Evolutionary conservation across 1,284 basidiomycete species (phyloP), one percentile per base, ranked within the genome.

Genomic region (Rhodotorula glutinis): DNA sequence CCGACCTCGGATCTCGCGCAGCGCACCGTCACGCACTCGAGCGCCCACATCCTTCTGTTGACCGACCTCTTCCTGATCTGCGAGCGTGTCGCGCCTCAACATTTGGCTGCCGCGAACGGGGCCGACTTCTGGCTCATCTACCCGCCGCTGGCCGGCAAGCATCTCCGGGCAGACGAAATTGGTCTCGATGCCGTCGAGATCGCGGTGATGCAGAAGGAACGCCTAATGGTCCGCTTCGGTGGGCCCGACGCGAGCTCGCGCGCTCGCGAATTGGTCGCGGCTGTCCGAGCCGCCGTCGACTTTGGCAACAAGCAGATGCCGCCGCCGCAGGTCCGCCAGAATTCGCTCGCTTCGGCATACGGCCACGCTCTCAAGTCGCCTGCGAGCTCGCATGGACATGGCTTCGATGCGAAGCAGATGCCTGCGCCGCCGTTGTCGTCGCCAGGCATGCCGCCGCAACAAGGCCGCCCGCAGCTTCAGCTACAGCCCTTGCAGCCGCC

Each of bases 71-170:
- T 98, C 78, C 82, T 98, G 62, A 80, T 97, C 38, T 92, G 78
- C 66, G 61, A 70, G 27, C 65, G 62, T 29, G 54, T 40, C 79
- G 81, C 46, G n/a, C 40, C 47, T 10, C 7, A 14, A 29, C 40
- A 53, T 5, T 23, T n/a, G 47, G 30, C 30, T n/a, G 33, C 33
- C 57, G 30, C 46, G 17, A 21, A 8, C 17, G 86, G 86, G 62
- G 83, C 87, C 11, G 92, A 97, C 77, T 90, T 96, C 87, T 92
- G 89, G 87, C 81, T 99, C 60, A 86, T 89, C 71, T 99, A 96
- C 81, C 96, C 96, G 27, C 96, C 96, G 4, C 81, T 99, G 59
- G 89, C 96, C 13, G 94, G 93, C 8, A 98, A 97, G 78, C 92
- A 97, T 76, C 82, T 98, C 62, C 57, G 67, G 11, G 74, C 70